Evolutionary conservation across 1,284 basidiomycete species (phyloP), one percentile per base, ranked within the genome.

Genomic region (Sporisorium sorghi): DNA sequence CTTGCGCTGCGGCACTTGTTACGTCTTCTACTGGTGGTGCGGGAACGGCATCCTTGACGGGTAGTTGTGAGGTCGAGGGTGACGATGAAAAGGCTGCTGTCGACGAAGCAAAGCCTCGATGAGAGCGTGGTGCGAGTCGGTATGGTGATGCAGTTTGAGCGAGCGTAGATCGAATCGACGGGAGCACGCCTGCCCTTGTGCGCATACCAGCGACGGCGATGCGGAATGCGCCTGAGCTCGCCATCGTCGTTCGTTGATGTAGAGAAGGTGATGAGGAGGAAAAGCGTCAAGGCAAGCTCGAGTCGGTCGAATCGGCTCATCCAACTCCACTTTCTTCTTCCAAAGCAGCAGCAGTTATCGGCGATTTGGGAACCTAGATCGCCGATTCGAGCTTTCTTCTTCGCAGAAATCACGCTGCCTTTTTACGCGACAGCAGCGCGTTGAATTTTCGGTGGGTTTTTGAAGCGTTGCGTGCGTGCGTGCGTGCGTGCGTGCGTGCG

Each of bases 391-490:
- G n/a, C n/a, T 40, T 15, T 14, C 15, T 43, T 6, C 19, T 52
- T 26, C 19, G n/a, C n/a, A n/a, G n/a, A 23, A 23, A 26, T 43
- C n/a, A 24, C 50, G 24, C 35, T 21, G 28, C 43, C 52, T 33
- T 55, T 69, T 70, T 70, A 70, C 67, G 67, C 67, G 67, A 30
- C 26, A 57, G 55, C 58, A 43, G 32, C 39, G 57, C 61, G 60
- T 64, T 26, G 19, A 9, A 26, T 47, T 46, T 28, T 46, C 15
- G 17, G 10, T 3, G n/a, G n/a, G n/a, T n/a, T n/a, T n/a, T n/a
- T n/a, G n/a, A n/a, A n/a, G n/a, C n/a, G n/a, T 9, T 30, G 28
- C 28, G 5, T 30, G 28, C 28, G 28, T 30, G 33, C 17, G 17
- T 46, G 58, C 66, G 67, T 63, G 60, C n/a, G n/a, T n/a, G n/a